A percentile compares a stretch with the other conserved stretches of the same genome.
Evolutionary conservation across 2,329 filamentous ascomycete species (phyloP).

Genomic region (Phyllosticta citriasiana): DNA sequence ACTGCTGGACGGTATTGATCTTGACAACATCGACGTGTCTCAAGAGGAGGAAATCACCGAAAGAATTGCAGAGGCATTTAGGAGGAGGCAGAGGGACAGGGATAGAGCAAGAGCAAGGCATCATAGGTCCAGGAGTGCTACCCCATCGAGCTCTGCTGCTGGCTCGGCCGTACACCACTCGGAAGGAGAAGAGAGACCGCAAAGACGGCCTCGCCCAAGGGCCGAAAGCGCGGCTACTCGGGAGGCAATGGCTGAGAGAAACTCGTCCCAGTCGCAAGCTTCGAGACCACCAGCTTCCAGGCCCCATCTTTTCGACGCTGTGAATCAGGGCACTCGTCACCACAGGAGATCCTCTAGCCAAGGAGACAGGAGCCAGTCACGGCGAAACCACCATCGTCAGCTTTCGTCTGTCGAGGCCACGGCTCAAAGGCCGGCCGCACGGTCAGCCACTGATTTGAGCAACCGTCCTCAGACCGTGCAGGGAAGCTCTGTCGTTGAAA

Average conservation of each 20-base stretch:
- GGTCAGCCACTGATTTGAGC: slow-evolving; percentile 56
- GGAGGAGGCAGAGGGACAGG: slow-evolving; percentile 60
- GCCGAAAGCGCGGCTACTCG: slow-evolving; percentile 24
- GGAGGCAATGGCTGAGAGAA: not conserved
- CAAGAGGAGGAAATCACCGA: slow-evolving; percentile 87
- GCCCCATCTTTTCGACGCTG: slow-evolving; percentile 36
- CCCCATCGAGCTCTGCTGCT: not conserved
- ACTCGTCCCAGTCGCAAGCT: not conserved
- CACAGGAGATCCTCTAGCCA: slow-evolving; percentile 38
- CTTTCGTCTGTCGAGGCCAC: slow-evolving; percentile 10
- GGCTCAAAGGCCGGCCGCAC: slow-evolving; percentile 38
- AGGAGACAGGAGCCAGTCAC: slow-evolving; percentile 32
- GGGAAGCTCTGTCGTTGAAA: slow-evolving; percentile 11
- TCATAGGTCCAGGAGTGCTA: slow-evolving; percentile 34
- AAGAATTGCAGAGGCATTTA: slow-evolving; percentile 80
- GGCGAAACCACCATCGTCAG: slow-evolving; percentile 18
- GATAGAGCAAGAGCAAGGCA: slow-evolving; percentile 25
- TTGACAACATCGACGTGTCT: slow-evolving; percentile 73
- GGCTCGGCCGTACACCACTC: slow-evolving; percentile 7
- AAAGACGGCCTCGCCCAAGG: slow-evolving; percentile 24
- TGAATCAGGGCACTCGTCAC: slow-evolving; percentile 22
- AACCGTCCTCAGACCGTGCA: slow-evolving; percentile 23
- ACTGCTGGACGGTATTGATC: slow-evolving; percentile 74
- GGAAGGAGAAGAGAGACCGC: slow-evolving; percentile 21
- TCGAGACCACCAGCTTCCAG: slow-evolving; percentile 35